Evolutionary conservation across 345 rosid genomes (phyloP).

Genomic region (Eucalyptus microcorys): DNA sequence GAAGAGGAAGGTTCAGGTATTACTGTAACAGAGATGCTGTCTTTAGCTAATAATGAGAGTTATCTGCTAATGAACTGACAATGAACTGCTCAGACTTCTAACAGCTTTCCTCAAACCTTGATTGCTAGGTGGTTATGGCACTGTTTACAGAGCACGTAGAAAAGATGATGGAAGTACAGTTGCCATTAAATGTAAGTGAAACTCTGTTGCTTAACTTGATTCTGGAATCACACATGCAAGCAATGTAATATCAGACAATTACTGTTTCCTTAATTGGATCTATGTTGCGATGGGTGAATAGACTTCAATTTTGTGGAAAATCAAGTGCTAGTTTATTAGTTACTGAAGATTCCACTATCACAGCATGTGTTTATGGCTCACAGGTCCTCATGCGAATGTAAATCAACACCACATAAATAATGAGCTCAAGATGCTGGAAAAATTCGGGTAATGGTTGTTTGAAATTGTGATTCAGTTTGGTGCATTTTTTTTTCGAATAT

Average conservation of each 20-base stretch:
- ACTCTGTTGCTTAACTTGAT: background rate
- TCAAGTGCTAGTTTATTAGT: background rate
- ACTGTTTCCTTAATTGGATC: background rate
- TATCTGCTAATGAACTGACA: background rate
- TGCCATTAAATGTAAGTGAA: constrained; percentile 82
- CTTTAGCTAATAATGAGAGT: background rate
- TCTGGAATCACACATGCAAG: background rate
- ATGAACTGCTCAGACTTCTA: background rate
- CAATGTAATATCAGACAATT: background rate
- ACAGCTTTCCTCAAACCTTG: background rate
- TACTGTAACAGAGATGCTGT: background rate
- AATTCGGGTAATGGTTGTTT: constrained; percentile 58
- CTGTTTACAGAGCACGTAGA: constrained; percentile 73
- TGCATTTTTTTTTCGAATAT: background rate
- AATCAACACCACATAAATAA: constrained; percentile 54
- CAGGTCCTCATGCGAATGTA: constrained; percentile 90
- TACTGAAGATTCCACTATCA: background rate
- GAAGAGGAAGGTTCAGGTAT: constrained; percentile 96
- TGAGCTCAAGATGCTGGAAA: constrained; percentile 79
- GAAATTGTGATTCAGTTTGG: background rate
- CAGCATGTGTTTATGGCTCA: background rate
- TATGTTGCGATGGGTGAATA: background rate
- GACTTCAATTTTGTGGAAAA: background rate
- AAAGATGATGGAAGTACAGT: constrained; percentile 55
- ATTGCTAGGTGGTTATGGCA: constrained; percentile 86